A percentile compares a stretch with the other conserved stretches of the same genome.
Conservation (phyloP, 108 stramenopile genomes). For the Craspedostauros australis region DNA sequence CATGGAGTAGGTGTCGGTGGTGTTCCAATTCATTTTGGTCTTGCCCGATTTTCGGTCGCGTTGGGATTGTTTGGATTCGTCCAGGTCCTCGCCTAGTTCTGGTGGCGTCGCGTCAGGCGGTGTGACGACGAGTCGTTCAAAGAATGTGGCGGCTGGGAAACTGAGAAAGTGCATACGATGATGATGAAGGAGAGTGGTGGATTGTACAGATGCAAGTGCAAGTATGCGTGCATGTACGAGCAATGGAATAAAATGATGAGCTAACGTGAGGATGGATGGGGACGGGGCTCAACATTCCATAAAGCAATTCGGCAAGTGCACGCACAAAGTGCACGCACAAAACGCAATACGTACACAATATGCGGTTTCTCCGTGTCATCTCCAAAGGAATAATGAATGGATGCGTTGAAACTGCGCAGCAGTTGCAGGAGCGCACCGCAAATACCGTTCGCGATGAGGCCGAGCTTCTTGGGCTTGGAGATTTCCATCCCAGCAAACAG, state of each 20-base stretch:
- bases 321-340: constrained; percentile 34
- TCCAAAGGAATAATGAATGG: constrained; percentile 74
- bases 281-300: too few species aligned
- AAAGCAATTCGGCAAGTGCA: too few species aligned
- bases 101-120: constrained; percentile 53
- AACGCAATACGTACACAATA: too few species aligned
- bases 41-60: constrained; percentile 27
- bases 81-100: constrained; percentile 35
- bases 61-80: constrained; percentile 39
- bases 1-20: constrained; percentile 56
- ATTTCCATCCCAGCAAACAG: constrained; percentile 71
- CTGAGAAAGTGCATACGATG: too few species aligned
- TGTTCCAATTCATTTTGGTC: constrained; percentile 44
- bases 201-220: too few species aligned
- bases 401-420: constrained; percentile 16
- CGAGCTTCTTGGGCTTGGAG: constrained; percentile 64
- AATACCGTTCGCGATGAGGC: constrained; percentile 58
- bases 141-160: constrained; percentile 29
- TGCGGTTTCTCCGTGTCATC: constrained; percentile 58
- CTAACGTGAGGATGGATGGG: too few species aligned
- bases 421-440: constrained; percentile 40
- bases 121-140: constrained; percentile 62
- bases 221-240: too few species aligned
- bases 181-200: too few species aligned
- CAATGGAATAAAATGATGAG: too few species aligned